These are phyloP conservation scores for Colletotrichum sublineola DNA, from an alignment of 2,329 filamentous ascomycete species.

Conservation along the genomic window DNA sequence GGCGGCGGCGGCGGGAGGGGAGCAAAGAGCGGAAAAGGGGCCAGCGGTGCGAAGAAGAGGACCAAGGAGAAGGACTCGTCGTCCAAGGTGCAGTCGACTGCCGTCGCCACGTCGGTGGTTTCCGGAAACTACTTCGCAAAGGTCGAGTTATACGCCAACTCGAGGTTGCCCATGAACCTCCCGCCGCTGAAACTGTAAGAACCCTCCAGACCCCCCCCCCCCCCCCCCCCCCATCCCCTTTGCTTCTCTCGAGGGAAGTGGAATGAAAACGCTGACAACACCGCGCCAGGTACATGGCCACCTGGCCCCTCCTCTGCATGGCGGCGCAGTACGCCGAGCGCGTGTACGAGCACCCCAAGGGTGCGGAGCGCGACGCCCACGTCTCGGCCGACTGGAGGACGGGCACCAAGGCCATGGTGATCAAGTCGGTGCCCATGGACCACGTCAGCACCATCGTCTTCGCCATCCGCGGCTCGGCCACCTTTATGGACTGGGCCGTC, in stretches of 20 bases:
- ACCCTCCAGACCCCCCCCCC: not conserved
- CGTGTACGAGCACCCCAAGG: constrained; percentile 77
- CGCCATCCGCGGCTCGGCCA: constrained; percentile 84
- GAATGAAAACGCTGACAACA: constrained; percentile 38
- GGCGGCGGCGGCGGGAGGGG: not conserved
- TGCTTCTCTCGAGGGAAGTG: not conserved
- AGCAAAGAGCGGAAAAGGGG: not conserved
- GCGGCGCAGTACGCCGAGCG: constrained; percentile 83
- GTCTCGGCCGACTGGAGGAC: constrained; percentile 78
- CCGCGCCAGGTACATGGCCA: constrained; percentile 73
- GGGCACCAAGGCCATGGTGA: constrained; percentile 87
- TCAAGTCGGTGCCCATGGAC: constrained; percentile 85
- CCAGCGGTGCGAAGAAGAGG: constrained; percentile 22
- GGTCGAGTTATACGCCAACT: constrained; percentile 83
- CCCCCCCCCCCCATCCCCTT: not conserved
- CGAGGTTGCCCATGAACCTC: constrained; percentile 76
- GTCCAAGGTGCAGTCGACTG: constrained; percentile 21
- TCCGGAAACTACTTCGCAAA: constrained; percentile 70
- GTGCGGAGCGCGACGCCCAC: constrained; percentile 75
- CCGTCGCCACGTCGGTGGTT: constrained; percentile 44
- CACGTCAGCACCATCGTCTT: constrained; percentile 84
- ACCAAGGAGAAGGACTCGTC: constrained; percentile 7
- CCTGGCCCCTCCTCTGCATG: constrained; percentile 82
- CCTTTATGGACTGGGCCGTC: constrained; percentile 88
- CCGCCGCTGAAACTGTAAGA: constrained; percentile 76